Conservation (phyloP, 2,329 filamentous ascomycete species). For the Scedosporium aurantiacum region DNA sequence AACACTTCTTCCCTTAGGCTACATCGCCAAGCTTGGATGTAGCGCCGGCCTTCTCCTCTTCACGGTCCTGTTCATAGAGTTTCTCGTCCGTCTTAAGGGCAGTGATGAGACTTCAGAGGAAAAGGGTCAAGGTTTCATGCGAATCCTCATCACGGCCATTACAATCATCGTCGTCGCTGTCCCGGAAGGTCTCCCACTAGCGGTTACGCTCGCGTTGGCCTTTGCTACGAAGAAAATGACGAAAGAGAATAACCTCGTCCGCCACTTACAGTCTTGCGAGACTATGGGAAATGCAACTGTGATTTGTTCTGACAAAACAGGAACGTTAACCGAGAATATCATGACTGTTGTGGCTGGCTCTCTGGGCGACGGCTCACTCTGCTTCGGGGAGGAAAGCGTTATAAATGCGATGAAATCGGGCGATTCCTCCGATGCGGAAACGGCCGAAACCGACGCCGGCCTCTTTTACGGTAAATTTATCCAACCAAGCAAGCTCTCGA, state of each 20-base stretch:
- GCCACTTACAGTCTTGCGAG: slow-evolving; percentile 47
- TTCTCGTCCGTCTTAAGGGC: slow-evolving; percentile 20
- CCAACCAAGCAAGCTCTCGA: background rate
- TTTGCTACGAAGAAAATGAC: slow-evolving; percentile 54
- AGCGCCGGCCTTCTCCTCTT: slow-evolving; percentile 13
- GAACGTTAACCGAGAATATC: slow-evolving; percentile 52
- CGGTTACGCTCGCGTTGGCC: slow-evolving; percentile 49
- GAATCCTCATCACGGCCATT: slow-evolving; percentile 26
- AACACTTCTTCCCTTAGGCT: slow-evolving; percentile 7
- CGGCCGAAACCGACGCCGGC: background rate
- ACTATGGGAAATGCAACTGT: slow-evolving; percentile 55
- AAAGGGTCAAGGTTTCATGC: slow-evolving; percentile 44
- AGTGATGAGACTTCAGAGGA: slow-evolving; percentile 12
- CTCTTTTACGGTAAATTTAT: background rate
- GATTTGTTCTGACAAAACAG: slow-evolving; percentile 56
- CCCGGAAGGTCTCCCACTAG: slow-evolving; percentile 48
- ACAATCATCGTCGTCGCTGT: slow-evolving; percentile 50
- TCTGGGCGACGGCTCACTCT: slow-evolving; percentile 12
- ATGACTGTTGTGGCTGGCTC: slow-evolving; percentile 49
- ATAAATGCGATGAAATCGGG: slow-evolving; percentile 22
- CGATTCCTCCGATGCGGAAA: background rate
- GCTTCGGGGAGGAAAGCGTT: slow-evolving; percentile 29
- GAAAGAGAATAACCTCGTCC: slow-evolving; percentile 51
- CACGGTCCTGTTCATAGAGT: slow-evolving; percentile 12
- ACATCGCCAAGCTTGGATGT: slow-evolving; percentile 14